Conservation (phyloP, 2,329 filamentous ascomycete species). For the Mycogone perniciosa region DNA sequence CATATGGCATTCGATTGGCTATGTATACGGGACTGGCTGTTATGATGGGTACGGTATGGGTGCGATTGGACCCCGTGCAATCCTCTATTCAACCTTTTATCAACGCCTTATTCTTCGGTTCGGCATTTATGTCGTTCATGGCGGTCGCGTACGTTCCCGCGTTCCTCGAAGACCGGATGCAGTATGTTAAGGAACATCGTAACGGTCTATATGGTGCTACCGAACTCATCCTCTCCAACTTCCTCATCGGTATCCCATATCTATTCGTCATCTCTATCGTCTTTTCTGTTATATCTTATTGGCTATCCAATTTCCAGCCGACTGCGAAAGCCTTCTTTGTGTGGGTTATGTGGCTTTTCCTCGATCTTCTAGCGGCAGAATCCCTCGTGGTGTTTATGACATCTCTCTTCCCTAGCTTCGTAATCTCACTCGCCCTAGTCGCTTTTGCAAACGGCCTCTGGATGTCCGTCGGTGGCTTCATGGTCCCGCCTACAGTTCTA, state of each 20-base stretch:
- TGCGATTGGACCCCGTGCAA: conserved; percentile 63
- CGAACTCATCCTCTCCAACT: conserved; percentile 70
- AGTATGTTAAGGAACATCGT: conserved; percentile 56
- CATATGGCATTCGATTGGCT: conserved; percentile 72
- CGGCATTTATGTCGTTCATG: conserved; percentile 75
- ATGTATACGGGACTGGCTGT: conserved; percentile 75
- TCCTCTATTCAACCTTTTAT: conserved; percentile 72
- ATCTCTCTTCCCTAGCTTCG: conserved; percentile 69
- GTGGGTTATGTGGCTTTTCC: conserved; percentile 78
- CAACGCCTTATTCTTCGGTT: conserved; percentile 74
- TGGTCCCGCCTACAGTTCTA: conserved; percentile 64
- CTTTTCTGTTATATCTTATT: conserved; percentile 73
- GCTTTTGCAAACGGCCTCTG: conserved; percentile 85
- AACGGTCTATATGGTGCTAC: conserved; percentile 76
- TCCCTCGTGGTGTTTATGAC: conserved; percentile 73
- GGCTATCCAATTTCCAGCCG: conserved; percentile 69
- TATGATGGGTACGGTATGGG: conserved; percentile 85
- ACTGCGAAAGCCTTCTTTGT: conserved; percentile 62
- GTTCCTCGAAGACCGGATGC: conserved; percentile 35
- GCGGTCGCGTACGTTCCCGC: conserved; percentile 79
- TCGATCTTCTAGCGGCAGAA: conserved; percentile 77
- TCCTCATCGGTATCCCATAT: conserved; percentile 74
- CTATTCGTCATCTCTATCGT: conserved; percentile 71
- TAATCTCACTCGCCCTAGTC: conserved; percentile 69
- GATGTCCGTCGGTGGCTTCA: conserved; percentile 82